Percentiles rank a stretch among this genome's conserved stretches.
Conservation (phyloP, 139 green algal genomes). For the Chlorella sp. region DNA sequence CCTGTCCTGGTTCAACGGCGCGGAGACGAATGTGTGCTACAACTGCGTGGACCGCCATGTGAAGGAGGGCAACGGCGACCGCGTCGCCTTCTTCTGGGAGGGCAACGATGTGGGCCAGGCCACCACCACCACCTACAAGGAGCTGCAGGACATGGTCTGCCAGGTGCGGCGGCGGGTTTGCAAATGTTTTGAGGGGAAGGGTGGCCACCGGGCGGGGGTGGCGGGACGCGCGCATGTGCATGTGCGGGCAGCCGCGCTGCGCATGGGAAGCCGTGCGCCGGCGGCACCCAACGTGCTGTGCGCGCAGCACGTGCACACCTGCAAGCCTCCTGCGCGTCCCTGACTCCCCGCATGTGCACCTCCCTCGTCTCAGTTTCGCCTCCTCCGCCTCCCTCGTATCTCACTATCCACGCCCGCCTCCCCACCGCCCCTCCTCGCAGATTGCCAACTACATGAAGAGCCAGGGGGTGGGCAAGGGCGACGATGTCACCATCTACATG, state of each 20-base stretch:
- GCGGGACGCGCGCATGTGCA: no score
- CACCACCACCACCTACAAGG: constrained; percentile 64
- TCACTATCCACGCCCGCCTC: not conserved
- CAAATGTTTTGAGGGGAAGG: no score
- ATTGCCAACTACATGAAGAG: constrained; percentile 90
- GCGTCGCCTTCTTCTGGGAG: constrained; percentile 74
- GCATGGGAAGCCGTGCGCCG: no score
- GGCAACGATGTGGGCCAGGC: constrained; percentile 71
- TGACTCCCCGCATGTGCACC: no score
- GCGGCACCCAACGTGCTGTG: no score
- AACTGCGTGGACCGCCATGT: constrained; percentile 83
- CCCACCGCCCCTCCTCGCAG: not conserved
- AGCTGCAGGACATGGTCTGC: constrained; percentile 65
- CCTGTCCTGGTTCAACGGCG: constrained; percentile 80
- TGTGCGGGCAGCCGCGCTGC: no score
- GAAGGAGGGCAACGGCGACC: constrained; percentile 62
- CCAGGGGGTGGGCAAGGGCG: constrained; percentile 85
- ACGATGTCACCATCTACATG: constrained; percentile 96
- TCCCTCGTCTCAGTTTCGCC: no score
- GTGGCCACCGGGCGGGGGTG: no score
- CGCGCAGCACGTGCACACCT: no score
- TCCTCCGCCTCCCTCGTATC: no score
- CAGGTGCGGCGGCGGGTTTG: not conserved
- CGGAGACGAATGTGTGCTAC: constrained; percentile 80
- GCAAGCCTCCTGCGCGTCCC: no score